Evolutionary conservation across 1,139 yeast species (phyloP), one percentile per base, ranked within the genome.

Genomic region (Magnusiomyces suaveolens): DNA sequence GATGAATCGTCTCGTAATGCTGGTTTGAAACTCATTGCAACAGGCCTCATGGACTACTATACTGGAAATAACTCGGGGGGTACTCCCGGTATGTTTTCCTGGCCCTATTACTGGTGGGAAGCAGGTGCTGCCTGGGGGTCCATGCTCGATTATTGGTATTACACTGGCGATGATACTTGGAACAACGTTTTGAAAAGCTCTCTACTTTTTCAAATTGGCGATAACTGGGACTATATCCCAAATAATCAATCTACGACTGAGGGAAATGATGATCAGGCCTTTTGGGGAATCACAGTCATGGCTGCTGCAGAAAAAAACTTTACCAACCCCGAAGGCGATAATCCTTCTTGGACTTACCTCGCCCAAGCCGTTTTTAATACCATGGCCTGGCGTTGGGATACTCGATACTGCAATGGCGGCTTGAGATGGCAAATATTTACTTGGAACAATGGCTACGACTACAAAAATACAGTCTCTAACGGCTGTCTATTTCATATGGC

Each of bases 401-500:
- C 69, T 8, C 74, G 66, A 1, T 64, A 77, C 54, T 90, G 97
- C 71, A 79, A 77, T 53, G 97, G 97, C 58, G 97, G 97, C 1
- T 75, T 90, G 59, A 79, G 97, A 71, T 90, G 97, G 97, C 97
- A 90, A 72, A 90, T 90, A 67, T 90, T 87, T 74, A 80, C 86
- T 59, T 90, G 96, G 95, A 90, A 90, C 69, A 77, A 89, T 10
- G 97, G 97, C 60, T 90, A 89, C 68, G 86, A 87, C 69, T 90
- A 90, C 69, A 90, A 90, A 71, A 90, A 90, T 69, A 76, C 95
- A 14, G 94, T 90, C 57, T 81, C 95, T 20, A 90, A 89, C 66
- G 97, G 97, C 18, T 87, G 95, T 63, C 73, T 90, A 59, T 89
- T 90, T 80, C 85, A 87, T 63, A 70, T 90, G 54, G 96, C 89